phyloP scores from a whole-genome alignment of 2,329 filamentous ascomycete genomes.

The Alternaria sp. region DNA sequence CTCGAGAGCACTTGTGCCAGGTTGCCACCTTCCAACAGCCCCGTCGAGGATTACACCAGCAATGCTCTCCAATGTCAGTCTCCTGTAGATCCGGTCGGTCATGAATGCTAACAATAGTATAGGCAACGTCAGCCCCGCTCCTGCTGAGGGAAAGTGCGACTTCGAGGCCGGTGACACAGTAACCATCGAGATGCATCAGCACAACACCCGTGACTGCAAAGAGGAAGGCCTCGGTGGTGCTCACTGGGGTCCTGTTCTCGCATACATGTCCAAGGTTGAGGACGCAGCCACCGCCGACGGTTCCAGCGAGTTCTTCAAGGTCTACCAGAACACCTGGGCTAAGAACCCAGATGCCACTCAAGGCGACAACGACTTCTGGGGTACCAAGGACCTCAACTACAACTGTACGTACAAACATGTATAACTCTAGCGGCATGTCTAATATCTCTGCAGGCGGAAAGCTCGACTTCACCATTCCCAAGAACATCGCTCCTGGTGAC shows the following conservation, averaged over 20 bases:
- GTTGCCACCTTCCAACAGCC: conserved; percentile 40
- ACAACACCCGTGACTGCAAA: conserved; percentile 33
- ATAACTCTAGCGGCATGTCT: background rate
- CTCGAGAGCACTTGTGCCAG: conserved; percentile 42
- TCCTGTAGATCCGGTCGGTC: too few species aligned
- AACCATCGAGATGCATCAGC: conserved; percentile 45
- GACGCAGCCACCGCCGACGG: conserved; percentile 57
- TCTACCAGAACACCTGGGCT: conserved; percentile 53
- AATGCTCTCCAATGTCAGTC: conserved; percentile 40
- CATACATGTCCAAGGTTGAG: conserved; percentile 56
- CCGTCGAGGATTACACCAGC: conserved; percentile 42
- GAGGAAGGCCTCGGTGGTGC: conserved; percentile 43
- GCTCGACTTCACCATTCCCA: conserved; percentile 48
- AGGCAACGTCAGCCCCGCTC: conserved; percentile 38
- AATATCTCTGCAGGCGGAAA: conserved; percentile 25
- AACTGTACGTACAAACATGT: conserved; percentile 33
- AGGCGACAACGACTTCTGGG: conserved; percentile 54
- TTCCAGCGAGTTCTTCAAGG: conserved; percentile 61
- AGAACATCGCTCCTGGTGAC: conserved; percentile 53
- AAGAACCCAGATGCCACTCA: conserved; percentile 45
- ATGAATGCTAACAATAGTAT: background rate
- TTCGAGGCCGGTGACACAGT: conserved; percentile 40
- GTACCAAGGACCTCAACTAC: conserved; percentile 54
- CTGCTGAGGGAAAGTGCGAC: conserved; percentile 37
- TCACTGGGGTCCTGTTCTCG: conserved; percentile 64